phyloP scores from a whole-genome alignment of 139 green algal species.

The Chlamydomonas asymmetrica region DNA sequence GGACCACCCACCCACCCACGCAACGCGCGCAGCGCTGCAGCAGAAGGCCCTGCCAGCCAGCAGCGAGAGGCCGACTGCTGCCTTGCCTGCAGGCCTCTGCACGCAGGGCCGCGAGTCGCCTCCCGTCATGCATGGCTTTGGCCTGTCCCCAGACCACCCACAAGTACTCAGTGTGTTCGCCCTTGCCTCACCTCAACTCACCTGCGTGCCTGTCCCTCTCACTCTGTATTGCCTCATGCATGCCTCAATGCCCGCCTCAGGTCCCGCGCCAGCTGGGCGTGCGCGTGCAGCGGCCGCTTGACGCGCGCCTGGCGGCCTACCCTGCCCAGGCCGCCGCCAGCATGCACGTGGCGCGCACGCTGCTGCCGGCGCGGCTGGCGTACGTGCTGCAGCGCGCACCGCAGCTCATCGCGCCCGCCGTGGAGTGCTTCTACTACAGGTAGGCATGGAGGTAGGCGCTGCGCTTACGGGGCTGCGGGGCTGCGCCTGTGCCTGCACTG shows the following conservation, averaged over 20 bases:
- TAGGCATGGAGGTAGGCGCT: conserved; percentile 7
- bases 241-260: neutral
- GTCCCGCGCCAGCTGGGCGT: conserved; percentile 3
- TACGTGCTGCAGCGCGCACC: conserved; percentile 53
- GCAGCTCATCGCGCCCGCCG: conserved; percentile 62
- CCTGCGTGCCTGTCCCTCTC: neutral
- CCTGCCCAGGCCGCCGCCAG: conserved; percentile 18
- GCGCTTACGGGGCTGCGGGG: too few relatives aligned
- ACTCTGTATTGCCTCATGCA: neutral
- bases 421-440: conserved; percentile 69
- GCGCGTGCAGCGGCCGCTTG: conserved; percentile 21
- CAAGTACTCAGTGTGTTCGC: too few relatives aligned
- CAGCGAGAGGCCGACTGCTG: too few relatives aligned
- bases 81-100: too few relatives aligned
- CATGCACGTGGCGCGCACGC: conserved; percentile 42
- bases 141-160: too few relatives aligned
- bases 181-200: too few relatives aligned
- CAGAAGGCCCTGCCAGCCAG: too few relatives aligned
- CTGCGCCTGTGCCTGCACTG: too few relatives aligned
- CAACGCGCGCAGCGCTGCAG: too few relatives aligned
- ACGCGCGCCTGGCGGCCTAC: conserved; percentile 40
- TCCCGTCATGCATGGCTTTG: too few relatives aligned
- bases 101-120: too few relatives aligned
- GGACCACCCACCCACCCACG: too few relatives aligned
- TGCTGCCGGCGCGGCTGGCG: conserved; percentile 58